phyloP scores from a whole-genome alignment of 352 stramenopile species.

The Elongisporangium prolatum region DNA sequence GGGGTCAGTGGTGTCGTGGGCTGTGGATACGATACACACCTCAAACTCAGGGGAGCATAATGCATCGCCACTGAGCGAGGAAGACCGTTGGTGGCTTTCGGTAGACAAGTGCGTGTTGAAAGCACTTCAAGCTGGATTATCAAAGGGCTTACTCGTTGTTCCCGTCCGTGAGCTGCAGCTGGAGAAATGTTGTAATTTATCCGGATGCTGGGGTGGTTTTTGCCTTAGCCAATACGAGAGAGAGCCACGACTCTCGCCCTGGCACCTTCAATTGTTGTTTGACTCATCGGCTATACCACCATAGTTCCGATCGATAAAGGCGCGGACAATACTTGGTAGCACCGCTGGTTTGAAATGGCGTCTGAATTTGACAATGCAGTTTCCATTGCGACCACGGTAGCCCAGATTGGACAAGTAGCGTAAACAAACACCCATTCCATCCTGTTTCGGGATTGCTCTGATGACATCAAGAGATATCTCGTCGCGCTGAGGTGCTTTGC shows the following conservation, averaged over 20 bases:
- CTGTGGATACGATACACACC: no score
- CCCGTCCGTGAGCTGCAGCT: no score
- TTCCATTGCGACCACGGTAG: slow-evolving; percentile 4
- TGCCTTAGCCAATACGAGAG: no score
- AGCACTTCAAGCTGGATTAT: no score
- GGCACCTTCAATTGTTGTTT: background rate
- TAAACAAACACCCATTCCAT: slow-evolving; percentile 10
- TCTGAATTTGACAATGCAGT: slow-evolving; percentile 4
- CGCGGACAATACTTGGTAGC: slow-evolving; percentile 3
- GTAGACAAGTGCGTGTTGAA: no score
- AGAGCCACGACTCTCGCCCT: background rate
- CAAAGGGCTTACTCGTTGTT: no score
- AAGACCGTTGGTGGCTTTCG: no score
- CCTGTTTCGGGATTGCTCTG: slow-evolving; percentile 2
- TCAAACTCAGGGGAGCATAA: no score
- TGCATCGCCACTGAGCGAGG: no score
- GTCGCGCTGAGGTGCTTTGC: background rate
- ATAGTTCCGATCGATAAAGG: slow-evolving; percentile 6
- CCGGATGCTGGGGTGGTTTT: no score
- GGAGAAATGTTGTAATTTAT: no score
- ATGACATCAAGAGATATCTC: background rate
- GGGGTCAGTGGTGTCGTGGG: no score
- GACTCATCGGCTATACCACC: slow-evolving; percentile 1
- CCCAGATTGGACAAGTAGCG: slow-evolving; percentile 5
- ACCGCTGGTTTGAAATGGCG: slow-evolving; percentile 5